Percentiles rank a stretch among this genome's conserved stretches.
Conservation (phyloP, 2,329 filamentous ascomycete genomes). For the Cytospora piceae region DNA sequence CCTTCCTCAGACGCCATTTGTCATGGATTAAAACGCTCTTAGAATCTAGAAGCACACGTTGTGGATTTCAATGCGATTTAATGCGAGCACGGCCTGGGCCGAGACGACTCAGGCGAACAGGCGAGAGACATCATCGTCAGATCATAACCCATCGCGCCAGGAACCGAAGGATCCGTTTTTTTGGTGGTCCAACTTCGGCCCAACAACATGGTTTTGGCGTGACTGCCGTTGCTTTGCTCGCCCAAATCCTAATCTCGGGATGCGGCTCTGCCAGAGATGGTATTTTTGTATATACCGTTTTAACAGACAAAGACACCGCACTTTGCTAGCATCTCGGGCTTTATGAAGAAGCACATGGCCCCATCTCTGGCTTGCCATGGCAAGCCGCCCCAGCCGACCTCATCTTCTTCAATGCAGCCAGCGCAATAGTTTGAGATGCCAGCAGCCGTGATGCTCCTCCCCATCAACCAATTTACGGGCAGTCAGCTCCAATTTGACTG, state of each 20-base stretch:
- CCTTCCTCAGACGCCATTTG: not conserved
- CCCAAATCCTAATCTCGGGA: constrained; percentile 22
- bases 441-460: not conserved
- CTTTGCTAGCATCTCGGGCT: not conserved
- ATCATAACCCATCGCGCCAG: constrained; percentile 28
- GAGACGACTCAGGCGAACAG: constrained; percentile 10
- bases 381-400: not conserved
- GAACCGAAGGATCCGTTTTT: constrained; percentile 16
- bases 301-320: not conserved
- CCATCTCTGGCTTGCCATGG: not conserved
- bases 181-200: constrained; percentile 14
- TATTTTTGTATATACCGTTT: not conserved
- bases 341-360: not conserved
- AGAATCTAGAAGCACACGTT: constrained; percentile 23
- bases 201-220: constrained; percentile 27
- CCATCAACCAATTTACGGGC: not conserved
- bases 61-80: constrained; percentile 9
- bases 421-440: not conserved
- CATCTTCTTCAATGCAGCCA: not conserved
- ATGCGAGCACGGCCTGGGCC: constrained; percentile 24
- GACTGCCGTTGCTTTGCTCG: constrained; percentile 30
- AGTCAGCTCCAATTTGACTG: not conserved
- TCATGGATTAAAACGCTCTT: not conserved
- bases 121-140: constrained; percentile 17
- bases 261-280: constrained; percentile 17